Evolutionary conservation across 257 asterid species (phyloP).

Genomic region (Solanum piurae): DNA sequence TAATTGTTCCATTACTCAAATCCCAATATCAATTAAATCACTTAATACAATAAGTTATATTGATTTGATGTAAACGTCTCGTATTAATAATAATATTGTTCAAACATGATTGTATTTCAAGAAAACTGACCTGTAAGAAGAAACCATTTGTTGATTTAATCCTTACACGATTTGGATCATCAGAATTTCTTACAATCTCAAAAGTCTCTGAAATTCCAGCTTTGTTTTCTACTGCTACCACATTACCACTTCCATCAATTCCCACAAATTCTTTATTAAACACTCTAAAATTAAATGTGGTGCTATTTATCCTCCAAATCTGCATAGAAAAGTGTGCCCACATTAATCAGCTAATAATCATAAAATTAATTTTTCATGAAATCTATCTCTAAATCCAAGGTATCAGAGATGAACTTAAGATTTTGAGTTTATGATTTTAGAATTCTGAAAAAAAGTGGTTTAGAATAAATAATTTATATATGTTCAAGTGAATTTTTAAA

Average conservation of each 20-base stretch:
- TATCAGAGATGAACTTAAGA: background rate
- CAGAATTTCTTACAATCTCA: slow-evolving; percentile 29
- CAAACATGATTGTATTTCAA: background rate
- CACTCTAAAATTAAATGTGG: slow-evolving; percentile 46
- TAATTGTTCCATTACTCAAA: background rate
- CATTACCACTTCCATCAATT: slow-evolving; percentile 8
- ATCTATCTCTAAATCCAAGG: background rate
- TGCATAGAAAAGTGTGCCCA: background rate
- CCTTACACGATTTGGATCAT: slow-evolving; percentile 33
- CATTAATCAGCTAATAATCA: too few species aligned
- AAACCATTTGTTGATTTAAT: slow-evolving; percentile 51
- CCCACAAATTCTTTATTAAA: slow-evolving; percentile 58
- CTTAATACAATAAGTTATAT: background rate
- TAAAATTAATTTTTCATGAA: background rate
- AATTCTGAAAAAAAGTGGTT: background rate
- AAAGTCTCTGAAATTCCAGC: slow-evolving; percentile 32
- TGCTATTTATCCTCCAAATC: slow-evolving; percentile 72
- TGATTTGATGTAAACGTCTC: background rate
- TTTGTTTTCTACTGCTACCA: slow-evolving; percentile 20
- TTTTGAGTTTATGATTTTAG: background rate
- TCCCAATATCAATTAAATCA: background rate
- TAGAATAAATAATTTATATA: background rate
- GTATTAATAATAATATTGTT: background rate
- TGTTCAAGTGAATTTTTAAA: background rate
- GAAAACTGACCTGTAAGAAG: slow-evolving; percentile 47